These are phyloP conservation scores for Sporothrix curviconia DNA, from an alignment of 2,329 filamentous ascomycete genomes.

Conservation along the genomic window DNA sequence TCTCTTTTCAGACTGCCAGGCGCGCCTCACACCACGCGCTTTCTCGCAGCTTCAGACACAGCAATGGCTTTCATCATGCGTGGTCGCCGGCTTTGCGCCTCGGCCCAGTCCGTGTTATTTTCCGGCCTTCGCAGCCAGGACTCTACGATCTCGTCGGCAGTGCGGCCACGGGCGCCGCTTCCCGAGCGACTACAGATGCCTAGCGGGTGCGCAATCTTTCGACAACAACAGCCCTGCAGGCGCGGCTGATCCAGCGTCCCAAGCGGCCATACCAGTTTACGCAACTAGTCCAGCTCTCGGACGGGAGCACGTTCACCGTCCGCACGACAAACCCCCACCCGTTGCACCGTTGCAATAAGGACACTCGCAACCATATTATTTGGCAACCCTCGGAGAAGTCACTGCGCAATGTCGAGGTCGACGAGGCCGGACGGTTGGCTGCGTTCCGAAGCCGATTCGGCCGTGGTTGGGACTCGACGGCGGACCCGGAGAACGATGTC, in stretches of 20 bases:
- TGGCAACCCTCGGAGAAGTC: constrained; percentile 85
- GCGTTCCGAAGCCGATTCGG: constrained; percentile 84
- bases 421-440: constrained; percentile 84
- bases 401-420: constrained; percentile 82
- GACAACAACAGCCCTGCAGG: constrained; percentile 53
- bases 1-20: too few relatives aligned
- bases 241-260: constrained; percentile 80
- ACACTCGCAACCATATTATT: constrained; percentile 79
- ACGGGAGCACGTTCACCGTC: constrained; percentile 77
- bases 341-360: constrained; percentile 60
- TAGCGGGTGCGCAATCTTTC: constrained; percentile 29
- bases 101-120: neutral
- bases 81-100: constrained; percentile 3
- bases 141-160: too few relatives aligned
- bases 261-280: constrained; percentile 93
- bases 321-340: constrained; percentile 67
- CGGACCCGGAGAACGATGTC: neutral
- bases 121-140: neutral
- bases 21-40: neutral
- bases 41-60: neutral
- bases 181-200: neutral
- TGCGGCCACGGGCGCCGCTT: neutral
- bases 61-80: constrained; percentile 6
- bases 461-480: constrained; percentile 64
- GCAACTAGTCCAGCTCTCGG: constrained; percentile 87